Percentiles rank a stretch among this genome's conserved stretches.
These are phyloP conservation scores for Capsicum baccatum DNA, from an alignment of 257 asterid genomes.

Conservation along the genomic window DNA sequence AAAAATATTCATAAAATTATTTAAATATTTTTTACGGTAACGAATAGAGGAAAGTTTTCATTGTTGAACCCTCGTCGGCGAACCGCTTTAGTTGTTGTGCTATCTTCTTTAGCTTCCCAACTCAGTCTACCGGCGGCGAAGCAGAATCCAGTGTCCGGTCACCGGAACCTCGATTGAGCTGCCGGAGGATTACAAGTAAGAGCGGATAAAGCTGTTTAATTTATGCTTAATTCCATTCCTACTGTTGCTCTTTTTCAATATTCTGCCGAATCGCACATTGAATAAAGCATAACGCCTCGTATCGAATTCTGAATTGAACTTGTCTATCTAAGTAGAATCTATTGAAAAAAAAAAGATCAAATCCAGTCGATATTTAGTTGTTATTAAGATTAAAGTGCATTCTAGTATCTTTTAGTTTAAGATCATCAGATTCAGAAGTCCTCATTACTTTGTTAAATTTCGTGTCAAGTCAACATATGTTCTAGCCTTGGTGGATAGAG, in stretches of 20 bases:
- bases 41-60: background rate
- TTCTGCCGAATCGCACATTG: background rate
- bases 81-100: background rate
- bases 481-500: too few relatives aligned
- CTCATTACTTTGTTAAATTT: too few relatives aligned
- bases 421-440: too few relatives aligned
- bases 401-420: too few relatives aligned
- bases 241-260: background rate
- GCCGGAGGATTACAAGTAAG: background rate
- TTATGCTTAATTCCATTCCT: background rate
- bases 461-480: too few relatives aligned
- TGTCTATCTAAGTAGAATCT: background rate
- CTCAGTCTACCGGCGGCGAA: background rate
- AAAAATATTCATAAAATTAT: background rate
- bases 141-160: background rate
- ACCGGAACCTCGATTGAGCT: background rate
- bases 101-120: conserved; percentile 19
- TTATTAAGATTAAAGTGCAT: too few relatives aligned
- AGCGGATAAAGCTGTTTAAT: background rate
- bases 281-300: background rate
- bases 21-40: background rate
- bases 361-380: background rate
- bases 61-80: conserved; percentile 5
- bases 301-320: conserved; percentile 4
- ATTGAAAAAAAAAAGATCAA: background rate